Evolutionary conservation across 345 rosid genomes (phyloP).

Genomic region (Citropsis articulata): DNA sequence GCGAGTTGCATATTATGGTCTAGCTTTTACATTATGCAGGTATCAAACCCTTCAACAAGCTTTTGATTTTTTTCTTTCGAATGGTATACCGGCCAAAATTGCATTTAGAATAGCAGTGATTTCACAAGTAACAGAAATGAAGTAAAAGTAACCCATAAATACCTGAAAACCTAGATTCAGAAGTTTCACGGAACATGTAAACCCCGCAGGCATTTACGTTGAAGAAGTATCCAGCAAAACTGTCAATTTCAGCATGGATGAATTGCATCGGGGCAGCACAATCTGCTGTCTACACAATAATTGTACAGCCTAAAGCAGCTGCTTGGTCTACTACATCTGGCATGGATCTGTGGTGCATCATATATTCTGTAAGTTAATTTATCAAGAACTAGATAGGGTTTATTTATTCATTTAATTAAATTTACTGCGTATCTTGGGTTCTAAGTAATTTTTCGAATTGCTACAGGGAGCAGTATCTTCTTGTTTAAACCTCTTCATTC

Average conservation of each 20-base stretch:
- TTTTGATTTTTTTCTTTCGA: background rate
- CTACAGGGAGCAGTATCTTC: background rate
- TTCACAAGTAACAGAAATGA: background rate
- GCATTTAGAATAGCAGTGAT: background rate
- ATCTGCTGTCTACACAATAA: constrained; percentile 27
- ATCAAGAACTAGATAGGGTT: background rate
- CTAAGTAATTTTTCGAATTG: background rate
- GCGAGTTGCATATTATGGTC: constrained; percentile 28
- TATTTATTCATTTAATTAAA: background rate
- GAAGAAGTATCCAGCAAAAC: constrained; percentile 30
- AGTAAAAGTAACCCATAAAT: background rate
- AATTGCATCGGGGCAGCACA: constrained; percentile 24
- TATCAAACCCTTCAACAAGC: background rate
- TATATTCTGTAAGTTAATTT: background rate
- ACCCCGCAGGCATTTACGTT: constrained; percentile 23
- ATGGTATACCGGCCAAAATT: background rate
- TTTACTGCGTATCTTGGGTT: background rate
- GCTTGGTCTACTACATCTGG: background rate
- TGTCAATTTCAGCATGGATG: constrained; percentile 29
- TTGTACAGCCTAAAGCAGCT: constrained; percentile 12
- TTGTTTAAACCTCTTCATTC: constrained; percentile 13
- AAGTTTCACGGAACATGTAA: background rate
- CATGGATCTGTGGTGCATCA: background rate
- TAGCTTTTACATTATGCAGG: constrained; percentile 31
- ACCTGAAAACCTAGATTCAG: background rate